A percentile compares a stretch with the other conserved stretches of the same genome.
Evolutionary conservation across 768 basidiomycete species (phyloP).

Genomic region (Termitomyces sp.): DNA sequence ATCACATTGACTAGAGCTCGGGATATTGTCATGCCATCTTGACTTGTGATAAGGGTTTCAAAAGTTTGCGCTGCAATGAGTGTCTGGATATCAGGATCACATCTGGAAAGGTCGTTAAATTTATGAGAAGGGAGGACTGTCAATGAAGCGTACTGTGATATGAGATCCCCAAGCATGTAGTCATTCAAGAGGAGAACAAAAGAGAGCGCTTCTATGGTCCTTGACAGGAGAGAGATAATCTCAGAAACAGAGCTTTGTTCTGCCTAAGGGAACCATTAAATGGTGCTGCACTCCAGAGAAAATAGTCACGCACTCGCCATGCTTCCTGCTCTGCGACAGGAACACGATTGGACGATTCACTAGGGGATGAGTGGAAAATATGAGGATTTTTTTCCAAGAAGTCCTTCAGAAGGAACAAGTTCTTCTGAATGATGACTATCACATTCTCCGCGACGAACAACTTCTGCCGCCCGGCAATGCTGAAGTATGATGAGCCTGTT

Average conservation of each 20-base stretch:
- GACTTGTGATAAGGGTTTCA: slow-evolving; percentile 80
- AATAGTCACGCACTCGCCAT: slow-evolving; percentile 62
- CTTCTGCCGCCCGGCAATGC: slow-evolving; percentile 43
- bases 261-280: slow-evolving; percentile 39
- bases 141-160: slow-evolving; percentile 57
- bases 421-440: slow-evolving; percentile 71
- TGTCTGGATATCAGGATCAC: slow-evolving; percentile 67
- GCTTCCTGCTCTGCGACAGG: slow-evolving; percentile 76
- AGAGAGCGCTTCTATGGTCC: slow-evolving; percentile 91
- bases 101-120: slow-evolving; percentile 36
- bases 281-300: background rate
- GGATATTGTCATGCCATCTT: slow-evolving; percentile 84
- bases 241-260: slow-evolving; percentile 83
- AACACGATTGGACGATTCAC: slow-evolving; percentile 56
- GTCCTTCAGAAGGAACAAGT: slow-evolving; percentile 70
- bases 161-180: slow-evolving; percentile 81
- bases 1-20: slow-evolving; percentile 89
- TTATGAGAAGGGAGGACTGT: background rate
- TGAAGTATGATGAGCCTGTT: slow-evolving; percentile 16
- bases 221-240: slow-evolving; percentile 65
- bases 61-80: slow-evolving; percentile 70
- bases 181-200: slow-evolving; percentile 91
- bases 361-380: slow-evolving; percentile 78
- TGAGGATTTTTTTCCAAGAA: slow-evolving; percentile 80
- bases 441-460: slow-evolving; percentile 58